Conservation (phyloP, 2,329 filamentous ascomycete genomes). For the Aspergillus oerlinghausenensis region DNA sequence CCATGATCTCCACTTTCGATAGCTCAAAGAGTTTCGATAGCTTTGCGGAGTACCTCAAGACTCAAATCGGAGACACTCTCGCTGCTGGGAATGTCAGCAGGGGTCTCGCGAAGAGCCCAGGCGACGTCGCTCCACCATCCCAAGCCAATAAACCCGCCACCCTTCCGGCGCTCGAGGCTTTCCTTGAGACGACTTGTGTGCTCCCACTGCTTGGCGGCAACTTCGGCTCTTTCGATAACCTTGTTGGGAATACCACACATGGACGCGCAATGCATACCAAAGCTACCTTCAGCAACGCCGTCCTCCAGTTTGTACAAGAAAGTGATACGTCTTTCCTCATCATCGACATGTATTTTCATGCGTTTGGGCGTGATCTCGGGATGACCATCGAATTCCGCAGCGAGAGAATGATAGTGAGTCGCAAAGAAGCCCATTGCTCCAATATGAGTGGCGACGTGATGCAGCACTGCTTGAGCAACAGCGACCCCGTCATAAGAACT, state of each 20-base stretch:
- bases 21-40: conserved; percentile 50
- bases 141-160: conserved; percentile 75
- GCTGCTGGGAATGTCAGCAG: conserved; percentile 26
- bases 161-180: conserved; percentile 74
- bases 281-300: conserved; percentile 91
- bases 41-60: conserved; percentile 53
- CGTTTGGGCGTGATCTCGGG: conserved; percentile 81
- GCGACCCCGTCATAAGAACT: conserved; percentile 95
- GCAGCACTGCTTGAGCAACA: conserved; percentile 93
- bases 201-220: conserved; percentile 88
- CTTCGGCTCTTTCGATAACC: conserved; percentile 81
- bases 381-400: conserved; percentile 82
- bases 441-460: conserved; percentile 88
- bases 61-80: conserved; percentile 45
- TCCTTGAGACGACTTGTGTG: conserved; percentile 88
- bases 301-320: conserved; percentile 93
- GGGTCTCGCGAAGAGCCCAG: conserved; percentile 61
- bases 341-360: conserved; percentile 94
- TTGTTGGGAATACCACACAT: conserved; percentile 91
- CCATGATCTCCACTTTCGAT: not conserved
- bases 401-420: conserved; percentile 93
- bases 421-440: conserved; percentile 96
- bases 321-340: conserved; percentile 77
- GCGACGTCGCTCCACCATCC: conserved; percentile 85
- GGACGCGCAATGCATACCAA: conserved; percentile 97